Conservation (phyloP, 2,329 filamentous ascomycete genomes). For the Corynespora cassiicola region DNA sequence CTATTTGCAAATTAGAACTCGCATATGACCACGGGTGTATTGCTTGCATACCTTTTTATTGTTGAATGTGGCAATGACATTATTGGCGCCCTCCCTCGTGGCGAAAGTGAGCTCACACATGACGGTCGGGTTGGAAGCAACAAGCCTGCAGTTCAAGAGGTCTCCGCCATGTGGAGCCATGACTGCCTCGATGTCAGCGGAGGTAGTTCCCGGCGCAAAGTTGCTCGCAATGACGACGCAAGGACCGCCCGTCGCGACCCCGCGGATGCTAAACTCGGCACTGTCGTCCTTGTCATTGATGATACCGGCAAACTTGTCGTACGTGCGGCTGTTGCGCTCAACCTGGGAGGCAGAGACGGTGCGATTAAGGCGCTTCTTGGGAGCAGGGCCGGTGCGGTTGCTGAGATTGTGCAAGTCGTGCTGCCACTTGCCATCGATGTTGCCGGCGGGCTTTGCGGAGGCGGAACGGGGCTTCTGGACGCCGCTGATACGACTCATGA, state of each 20-base stretch:
- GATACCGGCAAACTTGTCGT: slow-evolving; percentile 48
- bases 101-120: slow-evolving; percentile 80
- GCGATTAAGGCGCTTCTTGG: slow-evolving; percentile 41
- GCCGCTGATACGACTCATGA: slow-evolving; percentile 76
- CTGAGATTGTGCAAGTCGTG: slow-evolving; percentile 68
- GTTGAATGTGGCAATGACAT: slow-evolving; percentile 77
- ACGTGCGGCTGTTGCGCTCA: slow-evolving; percentile 50
- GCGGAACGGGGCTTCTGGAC: slow-evolving; percentile 68
- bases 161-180: slow-evolving; percentile 75
- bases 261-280: slow-evolving; percentile 70
- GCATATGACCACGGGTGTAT: slow-evolving; percentile 6
- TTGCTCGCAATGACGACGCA: slow-evolving; percentile 79
- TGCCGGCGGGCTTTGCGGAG: slow-evolving; percentile 54
- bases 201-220: slow-evolving; percentile 81
- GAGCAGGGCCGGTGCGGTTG: slow-evolving; percentile 45
- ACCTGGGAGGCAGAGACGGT: slow-evolving; percentile 48
- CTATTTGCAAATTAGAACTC: slow-evolving; percentile 53
- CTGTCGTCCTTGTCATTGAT: slow-evolving; percentile 33
- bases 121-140: slow-evolving; percentile 73
- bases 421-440: slow-evolving; percentile 73
- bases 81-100: slow-evolving; percentile 74
- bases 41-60: slow-evolving; percentile 76
- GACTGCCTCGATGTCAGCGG: slow-evolving; percentile 81
- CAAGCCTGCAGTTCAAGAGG: slow-evolving; percentile 69
- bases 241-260: slow-evolving; percentile 70